Evolutionary conservation across 306 rosid genomes (phyloP).

Genomic region (Inga laurina): DNA sequence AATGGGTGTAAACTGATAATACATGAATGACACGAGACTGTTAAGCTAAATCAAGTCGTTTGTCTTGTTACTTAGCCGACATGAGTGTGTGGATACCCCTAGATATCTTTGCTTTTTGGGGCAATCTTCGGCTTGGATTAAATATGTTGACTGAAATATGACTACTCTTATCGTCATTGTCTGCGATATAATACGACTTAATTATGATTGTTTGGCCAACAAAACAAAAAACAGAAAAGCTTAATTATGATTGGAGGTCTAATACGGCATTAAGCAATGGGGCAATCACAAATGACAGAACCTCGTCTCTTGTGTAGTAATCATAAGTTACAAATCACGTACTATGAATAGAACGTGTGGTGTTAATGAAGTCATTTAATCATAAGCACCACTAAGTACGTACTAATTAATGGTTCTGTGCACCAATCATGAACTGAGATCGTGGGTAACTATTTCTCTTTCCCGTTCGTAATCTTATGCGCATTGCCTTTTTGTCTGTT

Average conservation of each 20-base stretch:
- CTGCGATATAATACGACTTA: neutral
- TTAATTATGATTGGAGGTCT: neutral
- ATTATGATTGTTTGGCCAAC: too few species aligned
- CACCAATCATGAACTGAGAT: neutral
- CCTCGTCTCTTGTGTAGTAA: neutral
- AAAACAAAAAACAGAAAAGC: neutral
- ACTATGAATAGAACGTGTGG: neutral
- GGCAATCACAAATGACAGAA: neutral
- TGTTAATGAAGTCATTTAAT: neutral
- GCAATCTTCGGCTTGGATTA: slow-evolving; percentile 2
- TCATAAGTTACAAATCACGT: neutral
- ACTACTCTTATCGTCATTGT: neutral
- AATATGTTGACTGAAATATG: neutral
- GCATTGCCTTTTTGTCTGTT: neutral
- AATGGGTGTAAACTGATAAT: too few species aligned
- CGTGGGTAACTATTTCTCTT: neutral
- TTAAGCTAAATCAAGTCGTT: slow-evolving; percentile 24
- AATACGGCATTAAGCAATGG: neutral
- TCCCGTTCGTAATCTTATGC: neutral
- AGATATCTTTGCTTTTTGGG: slow-evolving; percentile 16
- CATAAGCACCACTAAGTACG: neutral
- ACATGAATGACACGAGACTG: neutral
- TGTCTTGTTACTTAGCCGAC: slow-evolving; percentile 46
- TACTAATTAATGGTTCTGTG: too few species aligned
- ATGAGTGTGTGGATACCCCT: slow-evolving; percentile 31